Percentiles rank a stretch among this genome's conserved stretches.
These are phyloP conservation scores for Wickerhamomyces ciferrii DNA, from an alignment of 805 yeast genomes.

Conservation along the genomic window DNA sequence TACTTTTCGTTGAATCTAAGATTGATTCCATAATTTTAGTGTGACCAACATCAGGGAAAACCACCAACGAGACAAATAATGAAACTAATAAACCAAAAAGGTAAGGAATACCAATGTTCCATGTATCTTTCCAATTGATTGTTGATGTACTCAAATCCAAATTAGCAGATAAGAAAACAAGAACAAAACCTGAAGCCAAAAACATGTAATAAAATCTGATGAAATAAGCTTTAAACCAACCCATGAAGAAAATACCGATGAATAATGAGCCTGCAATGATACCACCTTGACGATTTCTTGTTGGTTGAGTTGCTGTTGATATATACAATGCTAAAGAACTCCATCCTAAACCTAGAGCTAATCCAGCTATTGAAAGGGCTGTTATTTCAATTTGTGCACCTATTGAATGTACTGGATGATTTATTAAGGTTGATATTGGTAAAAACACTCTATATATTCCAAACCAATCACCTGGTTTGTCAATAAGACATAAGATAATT, in stretches of 20 bases:
- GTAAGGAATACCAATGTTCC: constrained; percentile 41
- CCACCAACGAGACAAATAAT: constrained; percentile 25
- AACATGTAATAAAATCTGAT: constrained; percentile 34
- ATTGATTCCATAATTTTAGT: constrained; percentile 23
- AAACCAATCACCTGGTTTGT: constrained; percentile 35
- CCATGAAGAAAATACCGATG: constrained; percentile 29
- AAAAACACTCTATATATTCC: constrained; percentile 35
- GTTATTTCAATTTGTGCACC: constrained; percentile 45
- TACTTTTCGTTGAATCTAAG: constrained; percentile 16
- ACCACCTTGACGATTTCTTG: constrained; percentile 40
- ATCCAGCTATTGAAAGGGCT: constrained; percentile 32
- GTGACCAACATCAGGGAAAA: constrained; percentile 39
- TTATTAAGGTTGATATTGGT: constrained; percentile 36
- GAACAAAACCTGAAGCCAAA: constrained; percentile 28
- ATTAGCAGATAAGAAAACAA: constrained; percentile 27
- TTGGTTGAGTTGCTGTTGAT: constrained; percentile 33
- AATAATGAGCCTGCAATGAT: constrained; percentile 36
- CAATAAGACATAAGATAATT: constrained; percentile 32
- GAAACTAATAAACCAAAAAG: constrained; percentile 36
- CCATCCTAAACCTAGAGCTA: constrained; percentile 39
- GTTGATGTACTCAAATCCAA: constrained; percentile 20
- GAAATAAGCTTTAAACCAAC: constrained; percentile 36
- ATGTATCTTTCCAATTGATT: constrained; percentile 27
- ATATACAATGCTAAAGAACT: constrained; percentile 36
- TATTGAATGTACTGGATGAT: constrained; percentile 41